Percentiles rank a stretch among this genome's conserved stretches.
Conservation (phyloP, 441 rosid species). For the Arabidopsis hybrid region DNA sequence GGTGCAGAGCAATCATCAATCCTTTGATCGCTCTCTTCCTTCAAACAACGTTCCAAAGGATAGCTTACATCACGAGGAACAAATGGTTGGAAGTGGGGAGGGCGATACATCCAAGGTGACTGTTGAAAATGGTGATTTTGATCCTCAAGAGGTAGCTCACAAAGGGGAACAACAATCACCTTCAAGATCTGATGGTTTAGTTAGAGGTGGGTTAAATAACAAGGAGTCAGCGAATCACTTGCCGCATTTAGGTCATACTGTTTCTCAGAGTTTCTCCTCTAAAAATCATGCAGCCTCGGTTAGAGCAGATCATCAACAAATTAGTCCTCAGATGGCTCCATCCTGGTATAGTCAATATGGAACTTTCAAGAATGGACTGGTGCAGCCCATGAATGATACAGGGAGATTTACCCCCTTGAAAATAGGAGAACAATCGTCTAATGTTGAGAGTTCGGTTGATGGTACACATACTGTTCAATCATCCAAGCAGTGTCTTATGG, state of each 20-base stretch:
- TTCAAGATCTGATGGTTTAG: slow-evolving; percentile 33
- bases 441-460: slow-evolving; percentile 55
- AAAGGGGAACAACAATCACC: slow-evolving; percentile 45
- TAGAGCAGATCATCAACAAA: slow-evolving; percentile 57
- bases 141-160: slow-evolving; percentile 51
- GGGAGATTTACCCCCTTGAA: slow-evolving; percentile 49
- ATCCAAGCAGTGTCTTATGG: slow-evolving; percentile 47
- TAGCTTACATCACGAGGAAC: slow-evolving; percentile 55
- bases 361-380: slow-evolving; percentile 68
- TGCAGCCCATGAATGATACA: slow-evolving; percentile 54
- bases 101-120: slow-evolving; percentile 55
- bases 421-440: slow-evolving; percentile 50
- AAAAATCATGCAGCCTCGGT: slow-evolving; percentile 46
- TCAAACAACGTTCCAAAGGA: slow-evolving; percentile 51
- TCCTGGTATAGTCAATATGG: slow-evolving; percentile 83
- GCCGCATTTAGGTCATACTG: slow-evolving; percentile 47
- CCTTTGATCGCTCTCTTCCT: slow-evolving; percentile 59
- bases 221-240: slow-evolving; percentile 49
- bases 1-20: slow-evolving; percentile 59
- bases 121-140: slow-evolving; percentile 55
- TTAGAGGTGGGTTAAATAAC: slow-evolving; percentile 43
- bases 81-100: slow-evolving; percentile 57
- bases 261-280: slow-evolving; percentile 46
- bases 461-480: slow-evolving; percentile 47
- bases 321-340: slow-evolving; percentile 78